Evolutionary conservation across 1,139 yeast species (phyloP).

Genomic region (Tardiomyces blankii): DNA sequence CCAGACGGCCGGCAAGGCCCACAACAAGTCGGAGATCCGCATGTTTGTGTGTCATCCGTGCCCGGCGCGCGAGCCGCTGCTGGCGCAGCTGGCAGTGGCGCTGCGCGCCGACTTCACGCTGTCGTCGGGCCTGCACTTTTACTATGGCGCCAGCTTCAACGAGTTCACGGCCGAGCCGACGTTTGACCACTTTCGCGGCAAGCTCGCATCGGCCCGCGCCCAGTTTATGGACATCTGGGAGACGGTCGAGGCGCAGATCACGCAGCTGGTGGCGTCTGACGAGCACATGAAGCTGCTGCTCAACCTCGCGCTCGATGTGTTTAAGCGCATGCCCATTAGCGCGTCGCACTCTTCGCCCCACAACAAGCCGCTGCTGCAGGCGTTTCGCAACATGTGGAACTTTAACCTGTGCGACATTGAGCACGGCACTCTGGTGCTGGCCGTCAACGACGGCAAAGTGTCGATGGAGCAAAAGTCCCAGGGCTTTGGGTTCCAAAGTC

Average conservation of each 20-base stretch:
- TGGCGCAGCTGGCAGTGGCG: slow-evolving; percentile 57
- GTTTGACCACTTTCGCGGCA: slow-evolving; percentile 16
- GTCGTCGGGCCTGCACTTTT: slow-evolving; percentile 61
- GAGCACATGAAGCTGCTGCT: slow-evolving; percentile 28
- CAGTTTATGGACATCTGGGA: slow-evolving; percentile 58
- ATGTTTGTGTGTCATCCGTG: slow-evolving; percentile 61
- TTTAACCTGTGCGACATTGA: slow-evolving; percentile 58
- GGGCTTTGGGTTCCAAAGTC: slow-evolving; percentile 36
- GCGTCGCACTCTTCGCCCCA: slow-evolving; percentile 23
- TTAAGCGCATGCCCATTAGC: slow-evolving; percentile 57
- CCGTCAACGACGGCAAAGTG: slow-evolving; percentile 32
- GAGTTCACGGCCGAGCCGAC: slow-evolving; percentile 30
- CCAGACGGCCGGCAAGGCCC: slow-evolving; percentile 33
- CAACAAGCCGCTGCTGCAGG: not conserved
- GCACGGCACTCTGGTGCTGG: slow-evolving; percentile 33
- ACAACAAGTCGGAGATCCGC: slow-evolving; percentile 37
- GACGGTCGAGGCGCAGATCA: slow-evolving; percentile 44
- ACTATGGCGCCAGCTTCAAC: slow-evolving; percentile 62
- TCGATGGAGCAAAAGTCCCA: slow-evolving; percentile 32
- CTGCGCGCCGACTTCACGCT: slow-evolving; percentile 64
- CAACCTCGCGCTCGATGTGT: slow-evolving; percentile 47
- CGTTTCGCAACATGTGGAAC: slow-evolving; percentile 24
- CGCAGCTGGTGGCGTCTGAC: slow-evolving; percentile 26
- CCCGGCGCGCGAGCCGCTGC: slow-evolving; percentile 51
- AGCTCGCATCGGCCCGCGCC: slow-evolving; percentile 50